phyloP scores from a whole-genome alignment of 345 rosid genomes.

The Rhizophora apiculata region DNA sequence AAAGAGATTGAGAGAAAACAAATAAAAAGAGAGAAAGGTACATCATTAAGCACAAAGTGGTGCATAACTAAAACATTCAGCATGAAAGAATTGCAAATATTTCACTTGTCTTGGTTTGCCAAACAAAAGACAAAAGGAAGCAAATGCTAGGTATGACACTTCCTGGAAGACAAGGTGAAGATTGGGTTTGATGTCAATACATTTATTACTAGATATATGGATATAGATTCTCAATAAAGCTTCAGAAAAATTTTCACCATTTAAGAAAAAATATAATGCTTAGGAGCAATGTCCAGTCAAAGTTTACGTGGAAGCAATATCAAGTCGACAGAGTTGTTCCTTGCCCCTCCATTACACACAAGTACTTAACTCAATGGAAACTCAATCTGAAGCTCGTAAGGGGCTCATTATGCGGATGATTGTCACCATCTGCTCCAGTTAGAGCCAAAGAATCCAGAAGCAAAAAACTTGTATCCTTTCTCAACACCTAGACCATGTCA shows the following conservation, averaged over 20 bases:
- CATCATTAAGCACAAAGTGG: not conserved
- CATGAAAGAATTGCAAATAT: not conserved
- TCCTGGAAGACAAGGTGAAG: not conserved
- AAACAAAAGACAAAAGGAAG: not conserved
- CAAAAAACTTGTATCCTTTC: no score
- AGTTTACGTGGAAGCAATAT: not conserved
- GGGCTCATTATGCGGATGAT: no score
- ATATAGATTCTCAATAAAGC: not conserved
- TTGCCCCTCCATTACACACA: no score
- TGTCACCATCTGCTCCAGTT: no score
- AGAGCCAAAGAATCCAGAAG: no score
- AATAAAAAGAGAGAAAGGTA: not conserved
- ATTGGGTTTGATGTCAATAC: not conserved
- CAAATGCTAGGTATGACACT: not conserved
- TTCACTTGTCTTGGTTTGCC: not conserved
- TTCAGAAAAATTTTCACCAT: not conserved
- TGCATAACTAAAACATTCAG: not conserved
- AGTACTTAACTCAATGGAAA: no score
- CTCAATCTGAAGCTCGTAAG: no score
- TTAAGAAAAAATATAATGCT: not conserved
- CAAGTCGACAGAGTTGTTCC: no score
- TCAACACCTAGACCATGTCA: no score
- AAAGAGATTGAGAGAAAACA: not conserved
- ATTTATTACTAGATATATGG: not conserved
- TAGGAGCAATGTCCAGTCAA: not conserved